Conservation (phyloP, 306 rosid species). For the Corylus avellana region DNA sequence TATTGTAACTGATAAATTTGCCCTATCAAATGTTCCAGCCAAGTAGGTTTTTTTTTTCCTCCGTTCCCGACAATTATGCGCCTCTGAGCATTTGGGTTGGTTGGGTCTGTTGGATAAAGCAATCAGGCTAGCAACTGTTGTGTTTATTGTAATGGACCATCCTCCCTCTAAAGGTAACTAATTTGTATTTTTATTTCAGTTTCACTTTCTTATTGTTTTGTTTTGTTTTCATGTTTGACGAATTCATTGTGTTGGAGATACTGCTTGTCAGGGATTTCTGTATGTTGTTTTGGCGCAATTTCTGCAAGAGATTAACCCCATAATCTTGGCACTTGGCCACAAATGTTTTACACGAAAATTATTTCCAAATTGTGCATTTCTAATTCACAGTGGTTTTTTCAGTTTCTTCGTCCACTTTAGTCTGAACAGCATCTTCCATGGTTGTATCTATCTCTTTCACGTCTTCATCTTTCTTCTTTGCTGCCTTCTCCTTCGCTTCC, state of each 20-base stretch:
- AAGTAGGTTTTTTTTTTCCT: slow-evolving; percentile 31
- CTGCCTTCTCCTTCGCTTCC: too few relatives aligned
- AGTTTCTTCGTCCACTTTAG: background rate
- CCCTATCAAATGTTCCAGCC: slow-evolving; percentile 50
- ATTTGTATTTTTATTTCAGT: slow-evolving; percentile 7
- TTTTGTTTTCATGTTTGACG: too few relatives aligned
- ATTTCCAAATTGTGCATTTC: background rate
- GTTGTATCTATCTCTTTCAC: slow-evolving; percentile 26
- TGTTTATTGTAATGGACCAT: slow-evolving; percentile 26
- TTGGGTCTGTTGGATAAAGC: slow-evolving; percentile 8
- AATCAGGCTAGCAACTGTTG: slow-evolving; percentile 6
- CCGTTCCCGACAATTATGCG: slow-evolving; percentile 27
- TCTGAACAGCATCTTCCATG: slow-evolving; percentile 26
- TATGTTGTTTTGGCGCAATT: background rate
- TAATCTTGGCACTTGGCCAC: background rate
- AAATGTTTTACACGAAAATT: background rate
- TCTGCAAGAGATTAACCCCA: slow-evolving; percentile 12
- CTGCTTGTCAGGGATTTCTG: background rate
- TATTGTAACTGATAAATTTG: slow-evolving; percentile 53
- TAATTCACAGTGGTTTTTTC: background rate
- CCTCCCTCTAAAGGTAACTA: slow-evolving; percentile 32
- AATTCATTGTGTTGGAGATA: too few relatives aligned
- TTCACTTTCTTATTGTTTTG: background rate
- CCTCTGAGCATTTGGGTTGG: slow-evolving; percentile 31
- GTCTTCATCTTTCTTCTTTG: slow-evolving; percentile 34